phyloP scores from a whole-genome alignment of 495 filamentous ascomycete genomes.

The Penicillium maclennaniae region DNA sequence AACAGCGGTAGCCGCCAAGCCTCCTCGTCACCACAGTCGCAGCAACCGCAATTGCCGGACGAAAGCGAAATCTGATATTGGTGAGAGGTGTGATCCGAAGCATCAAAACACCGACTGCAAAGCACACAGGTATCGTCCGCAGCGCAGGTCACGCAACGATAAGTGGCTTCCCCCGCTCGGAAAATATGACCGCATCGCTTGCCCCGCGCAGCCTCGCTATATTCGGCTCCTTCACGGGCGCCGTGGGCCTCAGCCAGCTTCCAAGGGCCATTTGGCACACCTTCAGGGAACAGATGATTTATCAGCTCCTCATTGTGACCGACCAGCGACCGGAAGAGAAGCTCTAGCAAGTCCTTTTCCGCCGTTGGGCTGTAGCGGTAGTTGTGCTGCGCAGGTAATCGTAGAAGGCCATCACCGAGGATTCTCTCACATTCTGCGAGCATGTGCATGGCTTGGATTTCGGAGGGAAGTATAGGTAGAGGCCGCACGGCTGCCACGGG shows the following conservation, averaged over 20 bases:
- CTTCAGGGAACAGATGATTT: slow-evolving; percentile 72
- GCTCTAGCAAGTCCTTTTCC: slow-evolving; percentile 62
- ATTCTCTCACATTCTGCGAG: slow-evolving; percentile 73
- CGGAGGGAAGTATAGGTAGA: slow-evolving; percentile 3
- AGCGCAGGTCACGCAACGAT: slow-evolving; percentile 88
- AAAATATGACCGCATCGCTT: slow-evolving; percentile 98
- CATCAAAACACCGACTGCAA: slow-evolving; percentile 88
- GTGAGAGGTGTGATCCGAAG: slow-evolving; percentile 92
- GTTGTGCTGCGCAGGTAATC: slow-evolving; percentile 61
- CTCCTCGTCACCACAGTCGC: slow-evolving; percentile 93
- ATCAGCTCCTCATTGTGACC: slow-evolving; percentile 68
- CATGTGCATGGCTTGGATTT: slow-evolving; percentile 32
- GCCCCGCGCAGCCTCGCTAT: slow-evolving; percentile 85
- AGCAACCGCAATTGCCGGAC: slow-evolving; percentile 88
- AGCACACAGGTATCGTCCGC: slow-evolving; percentile 82
- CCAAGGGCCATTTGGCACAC: slow-evolving; percentile 61
- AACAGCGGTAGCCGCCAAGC: slow-evolving; percentile 85
- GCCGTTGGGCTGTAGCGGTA: slow-evolving; percentile 72
- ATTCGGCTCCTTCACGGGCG: slow-evolving; percentile 89
- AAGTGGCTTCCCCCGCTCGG: slow-evolving; percentile 85
- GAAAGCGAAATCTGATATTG: slow-evolving; percentile 83
- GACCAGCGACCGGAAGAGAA: slow-evolving; percentile 82
- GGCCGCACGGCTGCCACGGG: slow-evolving; percentile 7
- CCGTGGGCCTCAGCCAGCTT: slow-evolving; percentile 82
- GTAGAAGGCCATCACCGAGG: slow-evolving; percentile 70